A percentile compares a stretch with the other conserved stretches of the same genome.
These are phyloP conservation scores for Aegilops longissima DNA, from an alignment of 176 grass and related monocot species.

Conservation along the genomic window DNA sequence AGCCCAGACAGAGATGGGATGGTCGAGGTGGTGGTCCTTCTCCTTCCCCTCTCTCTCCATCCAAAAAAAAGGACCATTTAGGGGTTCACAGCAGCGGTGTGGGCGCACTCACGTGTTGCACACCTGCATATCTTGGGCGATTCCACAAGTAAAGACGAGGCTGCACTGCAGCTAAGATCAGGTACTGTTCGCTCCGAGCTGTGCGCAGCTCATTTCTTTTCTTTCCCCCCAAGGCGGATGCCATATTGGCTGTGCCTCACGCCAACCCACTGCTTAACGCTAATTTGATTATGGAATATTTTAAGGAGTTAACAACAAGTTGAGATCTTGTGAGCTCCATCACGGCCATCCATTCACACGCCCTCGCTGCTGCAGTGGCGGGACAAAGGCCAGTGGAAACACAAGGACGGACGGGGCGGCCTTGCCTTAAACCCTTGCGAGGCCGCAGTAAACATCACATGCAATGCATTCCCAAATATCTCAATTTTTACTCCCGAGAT, in stretches of 20 bases:
- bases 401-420: background rate
- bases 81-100: background rate
- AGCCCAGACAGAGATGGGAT: background rate
- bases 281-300: background rate
- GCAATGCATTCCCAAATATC: conserved; percentile 25
- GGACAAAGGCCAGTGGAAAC: background rate
- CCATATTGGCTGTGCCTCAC: too few species aligned
- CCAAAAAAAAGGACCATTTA: background rate
- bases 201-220: background rate
- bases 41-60: too few species aligned
- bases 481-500: background rate
- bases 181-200: background rate
- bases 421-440: background rate
- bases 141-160: background rate
- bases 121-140: background rate
- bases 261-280: too few species aligned
- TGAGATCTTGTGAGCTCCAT: background rate
- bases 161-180: background rate
- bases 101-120: background rate
- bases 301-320: background rate
- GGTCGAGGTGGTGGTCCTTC: background rate
- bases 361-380: background rate
- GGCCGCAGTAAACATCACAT: background rate
- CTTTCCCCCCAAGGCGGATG: background rate
- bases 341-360: background rate